Evolutionary conservation across 2,329 filamentous ascomycete genomes (phyloP), one percentile per base, ranked within the genome.

Genomic region (Fusarium secorum): DNA sequence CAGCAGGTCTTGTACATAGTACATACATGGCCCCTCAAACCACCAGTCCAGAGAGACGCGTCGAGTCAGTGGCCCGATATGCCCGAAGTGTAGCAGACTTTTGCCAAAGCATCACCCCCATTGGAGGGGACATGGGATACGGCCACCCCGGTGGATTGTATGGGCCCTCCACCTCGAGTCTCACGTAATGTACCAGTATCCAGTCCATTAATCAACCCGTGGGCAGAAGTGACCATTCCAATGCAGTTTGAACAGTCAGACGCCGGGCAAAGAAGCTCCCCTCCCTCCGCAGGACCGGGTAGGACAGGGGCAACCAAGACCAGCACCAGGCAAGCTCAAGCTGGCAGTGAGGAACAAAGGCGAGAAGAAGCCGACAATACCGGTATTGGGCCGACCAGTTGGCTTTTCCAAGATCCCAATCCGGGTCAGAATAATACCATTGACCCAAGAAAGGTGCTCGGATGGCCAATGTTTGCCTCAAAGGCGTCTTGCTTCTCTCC

Each of bases 31-130:
- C 60, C 64, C 64, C 61, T 70, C 46, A 55, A 60, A 39, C 57
- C 66, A 64, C 32, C 60, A 66, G 55, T 57, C 44, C 62, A 63
- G 44, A 61, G 46, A 67, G 55, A 46, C 46, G 48, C 39, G 56
- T 65, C 53, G 66, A 75, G 72, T 54, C 57, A 71, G 68, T 76
- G 72, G 71, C 62, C 68, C 73, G 70, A 75, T 63, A 65, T 60
- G 64, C 60, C 70, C 60, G 64, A 76, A 71, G 58, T 74, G 72
- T 58, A 67, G 72, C 75, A 76, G 71, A 73, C 66, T 76, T 74
- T 75, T 74, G 75, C 57, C 63, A 53, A 62, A 70, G 64, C 42
- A 61, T 42, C 60, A 70, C 64, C 70, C 73, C 75, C 72, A 76
- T 76, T 76, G 75, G 75, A 76, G 66, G 65, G 64, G 54, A 55